Conservation (phyloP, 345 rosid genomes). For the Hirschfeldia incana region DNA sequence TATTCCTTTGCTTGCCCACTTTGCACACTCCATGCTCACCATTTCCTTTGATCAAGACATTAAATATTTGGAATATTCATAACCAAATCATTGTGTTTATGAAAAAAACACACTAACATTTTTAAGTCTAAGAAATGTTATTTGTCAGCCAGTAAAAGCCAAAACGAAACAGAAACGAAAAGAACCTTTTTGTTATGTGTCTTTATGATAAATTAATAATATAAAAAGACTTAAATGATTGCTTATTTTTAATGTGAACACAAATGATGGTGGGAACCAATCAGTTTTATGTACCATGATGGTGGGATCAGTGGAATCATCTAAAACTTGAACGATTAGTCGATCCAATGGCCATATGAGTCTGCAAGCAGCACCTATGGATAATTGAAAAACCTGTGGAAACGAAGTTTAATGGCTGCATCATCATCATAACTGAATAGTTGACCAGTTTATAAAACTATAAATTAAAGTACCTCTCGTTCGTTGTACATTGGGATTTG, state of each 20-base stretch:
- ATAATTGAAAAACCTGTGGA: constrained; percentile 58
- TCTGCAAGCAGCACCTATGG: constrained; percentile 65
- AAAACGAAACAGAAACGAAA: not conserved
- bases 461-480: constrained; percentile 31
- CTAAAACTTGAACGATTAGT: constrained; percentile 61
- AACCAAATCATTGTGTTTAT: not conserved
- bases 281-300: constrained; percentile 43
- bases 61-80: not conserved
- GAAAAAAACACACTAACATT: not conserved
- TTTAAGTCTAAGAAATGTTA: not conserved
- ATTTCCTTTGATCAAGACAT: constrained; percentile 24
- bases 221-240: not conserved
- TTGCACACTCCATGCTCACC: constrained; percentile 40
- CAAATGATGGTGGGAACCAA: constrained; percentile 42
- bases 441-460: not conserved
- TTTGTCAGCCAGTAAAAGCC: not conserved
- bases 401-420: not conserved
- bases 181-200: not conserved
- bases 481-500: constrained; percentile 48
- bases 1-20: constrained; percentile 42
- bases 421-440: not conserved
- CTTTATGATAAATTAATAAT: not conserved
- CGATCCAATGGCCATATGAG: constrained; percentile 62
- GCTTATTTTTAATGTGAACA: not conserved
- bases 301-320: constrained; percentile 62